Evolutionary conservation across 2,329 filamentous ascomycete genomes (phyloP), one percentile per base, ranked within the genome.

Genomic region (Fonsecaea pugnacius): DNA sequence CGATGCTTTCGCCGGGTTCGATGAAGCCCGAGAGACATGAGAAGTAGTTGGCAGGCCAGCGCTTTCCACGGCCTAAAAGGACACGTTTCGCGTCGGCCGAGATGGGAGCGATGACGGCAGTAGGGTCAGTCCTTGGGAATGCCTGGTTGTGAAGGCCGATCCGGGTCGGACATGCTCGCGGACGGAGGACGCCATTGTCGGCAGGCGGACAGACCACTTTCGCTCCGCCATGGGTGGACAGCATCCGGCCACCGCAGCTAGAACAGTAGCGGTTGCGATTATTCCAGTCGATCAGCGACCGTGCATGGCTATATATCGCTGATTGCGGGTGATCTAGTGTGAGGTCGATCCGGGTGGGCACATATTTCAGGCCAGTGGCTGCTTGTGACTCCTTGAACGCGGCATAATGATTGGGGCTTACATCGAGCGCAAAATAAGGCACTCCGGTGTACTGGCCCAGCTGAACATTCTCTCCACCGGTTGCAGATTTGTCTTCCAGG

Each of bases 101-200:
- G 30, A 97, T 85, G 9, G 97, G 88, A 0, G 93, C 93, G 80
- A 95, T 92, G 78, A 99, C 98, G 75, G 98, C 92, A n/a, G 92
- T 96, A 1, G 93, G 92, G 72, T 96, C 93, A 1, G 93, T 96
- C 57, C 93, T 87, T 3, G 94, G 94, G 81, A 96, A 97, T 74
- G 85, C 89, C 59, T 97, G 83, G 78, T 99, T 99, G 43, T 92
- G 96, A 54, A 98, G 80, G 32, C 91, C 92, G 50, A 87, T 89
- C 60, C 95, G 86, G 0, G 92, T 96, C 7, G 86, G 87, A 77
- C 94, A 99, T 21, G 89, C 84, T 1, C 83, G 83, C 32, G 76
- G 76, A 9, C 83, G 76, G 21, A 76, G 74, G 27, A 75, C 58
- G 16, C 64, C 66, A 12, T 54, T 50, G 69, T 82, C 78, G 6